Base-by-base conservation (phyloP, 768 basidiomycete genomes). In the Melanogaster broomeanus region DNA sequence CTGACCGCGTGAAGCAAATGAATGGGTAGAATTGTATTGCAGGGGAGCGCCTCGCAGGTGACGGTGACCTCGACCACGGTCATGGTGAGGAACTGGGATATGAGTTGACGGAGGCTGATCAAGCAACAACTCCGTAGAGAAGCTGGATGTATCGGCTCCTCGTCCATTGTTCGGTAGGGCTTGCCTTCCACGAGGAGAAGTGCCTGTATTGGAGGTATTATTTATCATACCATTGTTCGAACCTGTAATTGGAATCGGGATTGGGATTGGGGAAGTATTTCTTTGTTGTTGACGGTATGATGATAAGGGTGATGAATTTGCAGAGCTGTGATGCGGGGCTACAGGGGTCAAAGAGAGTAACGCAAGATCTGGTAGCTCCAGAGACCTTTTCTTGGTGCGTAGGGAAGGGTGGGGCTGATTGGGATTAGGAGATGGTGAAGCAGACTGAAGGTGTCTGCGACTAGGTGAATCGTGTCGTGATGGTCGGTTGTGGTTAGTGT, bases 321-420 rank as follows among this genome's bases (percentile, higher is more conserved):
- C 66, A 41, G 74, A 71, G 51, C 59, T 61, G 39, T 65, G 69
- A 50, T 65, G 62, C 25, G 72, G 71, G 38, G 68, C 58, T 43
- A 69, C 69, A 51, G 77, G 75, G 50, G 78, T 75, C 54, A 80
- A 61, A 40, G 77, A 70, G 56, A 80, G 75, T 52, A 72, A 70
- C 12, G 78, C 78, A 60, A 90, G 82, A 73, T 89, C 88, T 47
- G 88, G 88, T 22, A 90, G 76, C 64, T 90, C 86, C 18, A 90
- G 80, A 0, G 85, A 87, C 63, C 77, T 82, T 70, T 87, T 88
- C 76, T 85, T 88, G 19, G 75, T 74, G 35, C 84, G 76, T 51
- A 88, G 70, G 39, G 86, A 85, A 28, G 75, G 74, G 66, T 87
- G 85, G 1, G 83, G 75, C 61, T 70, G 68, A 52, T 69, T 68